These are phyloP conservation scores for Zygotorulaspora danielsina DNA, from an alignment of 805 yeast species.

Conservation along the genomic window DNA sequence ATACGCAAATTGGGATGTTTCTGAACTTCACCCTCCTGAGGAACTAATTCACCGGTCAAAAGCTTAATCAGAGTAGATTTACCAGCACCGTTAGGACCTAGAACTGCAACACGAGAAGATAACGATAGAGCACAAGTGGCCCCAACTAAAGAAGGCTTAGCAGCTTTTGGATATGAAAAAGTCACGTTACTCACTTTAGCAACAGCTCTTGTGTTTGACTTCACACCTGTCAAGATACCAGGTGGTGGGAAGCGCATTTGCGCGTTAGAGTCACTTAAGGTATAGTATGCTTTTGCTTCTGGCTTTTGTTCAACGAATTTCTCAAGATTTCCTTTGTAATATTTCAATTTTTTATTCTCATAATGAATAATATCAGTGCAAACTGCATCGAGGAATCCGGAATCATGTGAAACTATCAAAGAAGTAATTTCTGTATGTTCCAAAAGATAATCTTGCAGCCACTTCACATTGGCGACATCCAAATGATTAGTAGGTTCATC, in stretches of 20 bases:
- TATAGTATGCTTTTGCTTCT: conserved; percentile 93
- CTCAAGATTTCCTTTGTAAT: conserved; percentile 93
- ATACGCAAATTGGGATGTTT: conserved; percentile 97
- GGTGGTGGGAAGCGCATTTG: conserved; percentile 99
- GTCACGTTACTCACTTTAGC: conserved; percentile 82
- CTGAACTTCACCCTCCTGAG: conserved; percentile 84
- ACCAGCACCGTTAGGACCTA: conserved; percentile 99
- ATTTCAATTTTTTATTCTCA: conserved; percentile 89
- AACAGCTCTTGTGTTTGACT: conserved; percentile 90
- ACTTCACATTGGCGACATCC: conserved; percentile 88
- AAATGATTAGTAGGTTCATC: conserved; percentile 99
- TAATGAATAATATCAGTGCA: conserved; percentile 97
- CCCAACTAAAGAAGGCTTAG: conserved; percentile 70
- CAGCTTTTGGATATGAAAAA: conserved; percentile 84
- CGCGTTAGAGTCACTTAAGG: conserved; percentile 85
- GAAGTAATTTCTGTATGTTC: conserved; percentile 86
- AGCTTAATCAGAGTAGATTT: conserved; percentile 92
- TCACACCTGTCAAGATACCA: conserved; percentile 95
- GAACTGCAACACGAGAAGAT: conserved; percentile 93
- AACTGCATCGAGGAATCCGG: conserved; percentile 90
- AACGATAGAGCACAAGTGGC: conserved; percentile 89
- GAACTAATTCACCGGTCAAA: conserved; percentile 86
- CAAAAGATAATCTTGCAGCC: conserved; percentile 86
- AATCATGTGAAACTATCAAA: conserved; percentile 94
- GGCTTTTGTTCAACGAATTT: conserved; percentile 90